Conservation (phyloP, 2,329 filamentous ascomycete genomes). For the Penicillium capsulatum region DNA sequence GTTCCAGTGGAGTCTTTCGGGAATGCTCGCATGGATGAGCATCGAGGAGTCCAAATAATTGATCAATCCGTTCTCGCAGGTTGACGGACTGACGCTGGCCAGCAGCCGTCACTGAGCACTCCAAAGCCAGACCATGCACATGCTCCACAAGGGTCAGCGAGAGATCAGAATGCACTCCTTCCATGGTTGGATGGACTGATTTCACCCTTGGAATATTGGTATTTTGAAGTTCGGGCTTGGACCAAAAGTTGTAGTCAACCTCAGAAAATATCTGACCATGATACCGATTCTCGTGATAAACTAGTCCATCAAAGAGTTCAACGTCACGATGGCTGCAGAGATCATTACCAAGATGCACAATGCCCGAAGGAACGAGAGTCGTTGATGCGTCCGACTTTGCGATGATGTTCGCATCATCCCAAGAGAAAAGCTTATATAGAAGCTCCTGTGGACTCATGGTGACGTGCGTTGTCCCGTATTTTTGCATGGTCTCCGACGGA, state of each 20-base stretch:
- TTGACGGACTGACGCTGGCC: not conserved
- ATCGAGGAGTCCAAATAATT: not conserved
- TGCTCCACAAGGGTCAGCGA: not conserved
- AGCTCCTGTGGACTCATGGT: not conserved
- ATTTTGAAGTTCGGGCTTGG: not conserved
- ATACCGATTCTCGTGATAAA: not conserved
- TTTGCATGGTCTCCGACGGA: not conserved
- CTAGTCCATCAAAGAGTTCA: not conserved
- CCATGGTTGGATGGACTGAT: not conserved
- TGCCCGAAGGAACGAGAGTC: not conserved
- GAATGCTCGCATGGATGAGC: not conserved
- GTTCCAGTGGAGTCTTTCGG: not conserved
- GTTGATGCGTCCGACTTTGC: not conserved
- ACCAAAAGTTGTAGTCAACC: not conserved
- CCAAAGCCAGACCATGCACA: not conserved
- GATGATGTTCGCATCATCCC: not conserved
- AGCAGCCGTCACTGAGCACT: not conserved
- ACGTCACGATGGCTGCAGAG: not conserved
- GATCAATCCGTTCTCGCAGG: not conserved
- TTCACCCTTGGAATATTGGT: not conserved
- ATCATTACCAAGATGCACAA: not conserved
- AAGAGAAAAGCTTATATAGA: not conserved
- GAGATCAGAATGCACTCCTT: not conserved
- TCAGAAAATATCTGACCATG: not conserved
- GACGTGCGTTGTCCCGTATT: not conserved